Conservation (phyloP, 176 grass and related monocot species). For the Carex littledalei region DNA sequence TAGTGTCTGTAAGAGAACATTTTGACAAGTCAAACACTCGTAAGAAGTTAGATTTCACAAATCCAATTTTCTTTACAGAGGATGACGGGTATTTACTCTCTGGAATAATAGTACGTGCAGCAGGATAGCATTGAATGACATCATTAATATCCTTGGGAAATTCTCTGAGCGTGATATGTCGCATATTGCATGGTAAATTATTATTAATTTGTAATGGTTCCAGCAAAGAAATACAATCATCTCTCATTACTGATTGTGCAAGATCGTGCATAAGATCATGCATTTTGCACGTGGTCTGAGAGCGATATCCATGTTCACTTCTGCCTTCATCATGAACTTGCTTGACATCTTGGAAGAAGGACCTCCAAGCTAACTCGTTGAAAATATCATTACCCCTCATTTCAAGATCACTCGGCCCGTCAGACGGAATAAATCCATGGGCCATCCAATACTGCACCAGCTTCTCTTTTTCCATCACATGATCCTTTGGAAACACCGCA, state of each 20-base stretch:
- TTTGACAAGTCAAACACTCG: neutral
- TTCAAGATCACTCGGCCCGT: neutral
- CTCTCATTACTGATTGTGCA: neutral
- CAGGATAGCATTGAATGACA: neutral
- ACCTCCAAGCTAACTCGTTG: neutral
- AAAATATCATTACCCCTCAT: neutral
- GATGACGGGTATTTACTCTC: neutral
- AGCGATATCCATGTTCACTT: neutral
- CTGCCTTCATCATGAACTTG: neutral
- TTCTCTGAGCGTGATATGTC: too few relatives aligned
- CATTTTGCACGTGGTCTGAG: neutral
- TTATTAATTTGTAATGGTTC: neutral
- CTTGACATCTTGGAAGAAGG: slow-evolving; percentile 19
- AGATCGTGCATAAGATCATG: slow-evolving; percentile 25
- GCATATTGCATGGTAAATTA: too few relatives aligned
- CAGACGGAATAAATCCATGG: slow-evolving; percentile 12
- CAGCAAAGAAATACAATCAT: neutral
- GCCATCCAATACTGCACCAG: slow-evolving; percentile 9
- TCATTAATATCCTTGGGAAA: neutral
- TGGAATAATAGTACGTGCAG: neutral
- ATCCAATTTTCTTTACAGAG: neutral
- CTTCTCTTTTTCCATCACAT: neutral
- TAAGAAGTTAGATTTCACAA: neutral
- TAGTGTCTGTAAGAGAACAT: too few relatives aligned
- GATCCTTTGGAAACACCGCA: neutral